Percentiles rank a stretch among this genome's conserved stretches.
Conservation (phyloP, 441 rosid species). For the Metrosideros polymorpha region DNA sequence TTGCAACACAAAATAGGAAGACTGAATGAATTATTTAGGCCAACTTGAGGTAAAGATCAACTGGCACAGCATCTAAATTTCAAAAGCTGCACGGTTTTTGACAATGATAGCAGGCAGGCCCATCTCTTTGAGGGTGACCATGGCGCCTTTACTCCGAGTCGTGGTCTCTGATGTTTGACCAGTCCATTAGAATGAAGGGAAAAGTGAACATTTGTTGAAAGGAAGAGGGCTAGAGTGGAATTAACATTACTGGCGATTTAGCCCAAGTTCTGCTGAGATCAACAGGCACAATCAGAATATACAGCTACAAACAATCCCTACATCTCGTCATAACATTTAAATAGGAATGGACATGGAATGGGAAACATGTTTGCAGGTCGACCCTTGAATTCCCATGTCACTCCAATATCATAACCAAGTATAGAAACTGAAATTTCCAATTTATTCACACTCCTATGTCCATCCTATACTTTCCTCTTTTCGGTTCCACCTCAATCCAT, state of each 20-base stretch:
- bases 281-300: background rate
- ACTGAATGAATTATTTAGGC: background rate
- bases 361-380: background rate
- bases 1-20: background rate
- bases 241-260: background rate
- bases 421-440: background rate
- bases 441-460: background rate
- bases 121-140: background rate
- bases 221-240: background rate
- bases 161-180: background rate
- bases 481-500: background rate
- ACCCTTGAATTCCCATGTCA: background rate
- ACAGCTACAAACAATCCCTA: background rate
- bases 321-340: background rate
- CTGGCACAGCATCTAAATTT: background rate
- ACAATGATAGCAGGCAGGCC: background rate
- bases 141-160: background rate
- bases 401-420: background rate
- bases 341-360: background rate
- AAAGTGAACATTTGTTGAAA: background rate
- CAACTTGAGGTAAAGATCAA: background rate
- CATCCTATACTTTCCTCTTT: background rate
- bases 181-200: background rate
- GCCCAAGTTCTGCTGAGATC: background rate
- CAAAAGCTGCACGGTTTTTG: background rate